Percentiles rank a stretch among this genome's conserved stretches.
Conservation (phyloP, 306 rosid species). For the Acacia melanoxylon region DNA sequence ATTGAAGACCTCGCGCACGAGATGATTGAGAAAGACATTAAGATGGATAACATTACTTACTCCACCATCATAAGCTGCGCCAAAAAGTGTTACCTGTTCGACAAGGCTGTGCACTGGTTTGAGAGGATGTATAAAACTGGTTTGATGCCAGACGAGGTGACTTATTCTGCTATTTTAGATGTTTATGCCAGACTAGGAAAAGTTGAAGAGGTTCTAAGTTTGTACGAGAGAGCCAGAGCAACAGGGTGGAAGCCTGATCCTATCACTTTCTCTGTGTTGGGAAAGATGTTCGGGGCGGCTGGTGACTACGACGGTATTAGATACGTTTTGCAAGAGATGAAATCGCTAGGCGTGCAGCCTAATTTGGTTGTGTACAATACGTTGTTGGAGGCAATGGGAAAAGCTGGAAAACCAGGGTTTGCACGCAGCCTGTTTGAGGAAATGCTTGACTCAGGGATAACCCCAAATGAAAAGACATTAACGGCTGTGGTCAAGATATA, state of each 20-base stretch:
- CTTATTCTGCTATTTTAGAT: conserved; percentile 85
- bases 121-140: conserved; percentile 94
- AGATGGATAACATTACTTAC: conserved; percentile 82
- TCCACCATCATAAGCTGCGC: conserved; percentile 89
- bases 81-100: conserved; percentile 60
- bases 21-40: conserved; percentile 65
- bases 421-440: conserved; percentile 86
- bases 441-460: conserved; percentile 72
- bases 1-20: conserved; percentile 84
- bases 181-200: conserved; percentile 86
- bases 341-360: conserved; percentile 68
- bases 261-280: conserved; percentile 75
- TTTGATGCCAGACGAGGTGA: conserved; percentile 95
- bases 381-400: conserved; percentile 93
- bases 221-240: conserved; percentile 92
- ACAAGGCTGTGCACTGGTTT: conserved; percentile 91
- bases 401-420: conserved; percentile 92
- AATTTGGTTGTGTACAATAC: conserved; percentile 88
- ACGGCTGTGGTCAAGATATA: conserved; percentile 84
- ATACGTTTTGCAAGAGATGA: conserved; percentile 90
- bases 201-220: conserved; percentile 77
- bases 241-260: conserved; percentile 93
- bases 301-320: conserved; percentile 91
- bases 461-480: conserved; percentile 79
- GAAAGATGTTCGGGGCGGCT: conserved; percentile 95